phyloP scores from a whole-genome alignment of 495 filamentous ascomycete genomes.

The Cudoniella acicularis region DNA sequence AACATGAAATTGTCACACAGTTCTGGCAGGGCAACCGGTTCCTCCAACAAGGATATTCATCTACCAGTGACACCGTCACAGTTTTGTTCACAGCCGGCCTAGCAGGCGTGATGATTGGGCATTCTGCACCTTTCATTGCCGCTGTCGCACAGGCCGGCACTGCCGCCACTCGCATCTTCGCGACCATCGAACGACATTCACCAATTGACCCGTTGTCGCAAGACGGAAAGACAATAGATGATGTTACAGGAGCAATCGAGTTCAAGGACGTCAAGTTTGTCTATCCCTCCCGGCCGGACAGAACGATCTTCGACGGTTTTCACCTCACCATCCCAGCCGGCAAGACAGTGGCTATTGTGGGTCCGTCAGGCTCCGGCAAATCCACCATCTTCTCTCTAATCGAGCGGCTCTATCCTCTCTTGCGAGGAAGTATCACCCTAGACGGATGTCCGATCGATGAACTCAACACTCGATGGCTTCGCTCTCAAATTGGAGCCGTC shows the following conservation, averaged over 20 bases:
- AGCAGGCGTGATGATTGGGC: background rate
- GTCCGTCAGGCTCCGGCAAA: conserved; percentile 56
- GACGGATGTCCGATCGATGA: conserved; percentile 48
- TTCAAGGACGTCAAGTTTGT: conserved; percentile 37
- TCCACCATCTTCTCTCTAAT: conserved; percentile 43
- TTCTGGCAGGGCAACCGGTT: background rate
- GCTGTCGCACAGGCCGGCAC: background rate
- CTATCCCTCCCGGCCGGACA: conserved; percentile 47
- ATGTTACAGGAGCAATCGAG: conserved; percentile 48
- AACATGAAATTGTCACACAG: too few relatives aligned
- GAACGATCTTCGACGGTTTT: conserved; percentile 37
- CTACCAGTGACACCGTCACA: background rate
- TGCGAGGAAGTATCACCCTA: conserved; percentile 42
- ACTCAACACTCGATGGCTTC: background rate
- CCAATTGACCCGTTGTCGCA: conserved; percentile 51
- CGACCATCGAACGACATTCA: conserved; percentile 50
- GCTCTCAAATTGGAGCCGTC: conserved; percentile 34
- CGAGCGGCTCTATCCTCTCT: conserved; percentile 42
- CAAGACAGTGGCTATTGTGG: conserved; percentile 53
- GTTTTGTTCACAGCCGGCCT: background rate
- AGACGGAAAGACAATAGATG: conserved; percentile 47
- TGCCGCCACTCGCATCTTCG: conserved; percentile 33
- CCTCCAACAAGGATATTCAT: background rate
- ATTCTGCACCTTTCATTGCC: background rate
- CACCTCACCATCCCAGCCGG: conserved; percentile 34